phyloP scores from a whole-genome alignment of 192 early-diverging fungal species.

The Coemansia sp. region DNA sequence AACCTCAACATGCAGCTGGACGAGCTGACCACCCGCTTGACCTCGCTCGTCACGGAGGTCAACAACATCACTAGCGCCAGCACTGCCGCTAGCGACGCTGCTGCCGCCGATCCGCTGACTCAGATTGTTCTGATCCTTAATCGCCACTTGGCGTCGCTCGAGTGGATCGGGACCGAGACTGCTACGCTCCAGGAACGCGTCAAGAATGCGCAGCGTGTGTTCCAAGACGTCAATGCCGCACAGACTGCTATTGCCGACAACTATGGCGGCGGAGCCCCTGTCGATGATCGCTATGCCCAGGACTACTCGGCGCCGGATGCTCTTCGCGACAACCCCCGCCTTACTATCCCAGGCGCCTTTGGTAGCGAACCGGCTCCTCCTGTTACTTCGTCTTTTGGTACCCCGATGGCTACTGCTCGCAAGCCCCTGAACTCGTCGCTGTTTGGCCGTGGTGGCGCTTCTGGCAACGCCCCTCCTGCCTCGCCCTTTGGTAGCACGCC shows the following conservation, averaged over 20 bases:
- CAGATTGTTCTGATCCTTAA: slow-evolving; percentile 91
- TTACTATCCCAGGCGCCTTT: slow-evolving; percentile 36
- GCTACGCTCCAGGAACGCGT: slow-evolving; percentile 42
- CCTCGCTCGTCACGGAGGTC: slow-evolving; percentile 81
- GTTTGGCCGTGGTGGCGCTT: background rate
- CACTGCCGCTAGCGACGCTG: slow-evolving; percentile 16
- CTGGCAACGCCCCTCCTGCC: background rate
- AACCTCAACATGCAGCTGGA: slow-evolving; percentile 85
- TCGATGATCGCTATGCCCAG: background rate
- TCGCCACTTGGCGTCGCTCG: slow-evolving; percentile 82
- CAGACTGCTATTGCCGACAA: slow-evolving; percentile 22
- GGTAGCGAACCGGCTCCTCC: slow-evolving; percentile 34
- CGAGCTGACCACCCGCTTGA: slow-evolving; percentile 76
- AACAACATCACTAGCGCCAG: slow-evolving; percentile 57
- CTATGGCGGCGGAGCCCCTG: background rate
- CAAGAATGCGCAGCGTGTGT: slow-evolving; percentile 36
- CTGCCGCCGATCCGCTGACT: slow-evolving; percentile 53
- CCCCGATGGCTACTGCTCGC: slow-evolving; percentile 14
- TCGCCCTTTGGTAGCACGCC: slow-evolving; percentile 17
- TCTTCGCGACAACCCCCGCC: background rate
- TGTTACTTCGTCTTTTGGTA: slow-evolving; percentile 33
- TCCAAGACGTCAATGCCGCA: slow-evolving; percentile 35
- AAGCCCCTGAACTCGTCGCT: slow-evolving; percentile 3
- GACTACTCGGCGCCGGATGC: background rate
- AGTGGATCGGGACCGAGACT: slow-evolving; percentile 86